Percentiles rank a stretch among this genome's conserved stretches.
Evolutionary conservation across 1,139 yeast genomes (phyloP).

Genomic region (Suhomyces choctaworum): DNA sequence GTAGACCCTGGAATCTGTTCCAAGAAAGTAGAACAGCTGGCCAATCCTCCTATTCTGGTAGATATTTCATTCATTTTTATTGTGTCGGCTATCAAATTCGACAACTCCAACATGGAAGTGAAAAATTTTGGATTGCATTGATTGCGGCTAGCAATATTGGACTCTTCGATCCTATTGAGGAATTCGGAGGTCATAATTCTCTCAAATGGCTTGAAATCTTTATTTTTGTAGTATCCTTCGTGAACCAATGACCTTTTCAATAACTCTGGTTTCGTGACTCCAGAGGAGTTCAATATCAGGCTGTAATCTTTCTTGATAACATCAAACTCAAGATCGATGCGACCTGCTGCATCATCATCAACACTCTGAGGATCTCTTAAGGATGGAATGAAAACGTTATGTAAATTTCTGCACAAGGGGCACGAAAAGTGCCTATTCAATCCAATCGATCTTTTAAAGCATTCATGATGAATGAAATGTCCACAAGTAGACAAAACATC

Average conservation of each 20-base stretch:
- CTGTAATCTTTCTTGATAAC: constrained; percentile 13
- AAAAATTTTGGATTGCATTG: constrained; percentile 1
- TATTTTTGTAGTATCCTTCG: constrained; percentile 12
- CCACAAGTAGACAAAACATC: constrained; percentile 61
- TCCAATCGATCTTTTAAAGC: constrained; percentile 43
- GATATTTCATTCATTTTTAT: constrained; percentile 58
- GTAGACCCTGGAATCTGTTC: constrained; percentile 35
- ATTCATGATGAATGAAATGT: constrained; percentile 64
- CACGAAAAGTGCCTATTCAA: constrained; percentile 31
- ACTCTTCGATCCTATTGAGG: constrained; percentile 6
- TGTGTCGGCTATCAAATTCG: constrained; percentile 50
- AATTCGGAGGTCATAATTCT: constrained; percentile 7
- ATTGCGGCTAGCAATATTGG: neutral
- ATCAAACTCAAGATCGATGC: neutral
- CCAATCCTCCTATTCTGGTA: constrained; percentile 44
- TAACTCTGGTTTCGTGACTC: constrained; percentile 15
- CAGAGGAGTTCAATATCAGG: constrained; percentile 15
- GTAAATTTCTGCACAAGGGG: constrained; percentile 63
- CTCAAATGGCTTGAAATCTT: constrained; percentile 5
- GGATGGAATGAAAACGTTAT: constrained; percentile 48
- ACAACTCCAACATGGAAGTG: constrained; percentile 1
- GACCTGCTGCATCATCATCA: constrained; percentile 15
- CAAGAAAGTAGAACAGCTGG: constrained; percentile 36
- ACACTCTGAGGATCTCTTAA: constrained; percentile 26
- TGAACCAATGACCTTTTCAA: constrained; percentile 15